Evolutionary conservation across 495 filamentous ascomycete genomes (phyloP).

Genomic region (Talaromyces adpressus): DNA sequence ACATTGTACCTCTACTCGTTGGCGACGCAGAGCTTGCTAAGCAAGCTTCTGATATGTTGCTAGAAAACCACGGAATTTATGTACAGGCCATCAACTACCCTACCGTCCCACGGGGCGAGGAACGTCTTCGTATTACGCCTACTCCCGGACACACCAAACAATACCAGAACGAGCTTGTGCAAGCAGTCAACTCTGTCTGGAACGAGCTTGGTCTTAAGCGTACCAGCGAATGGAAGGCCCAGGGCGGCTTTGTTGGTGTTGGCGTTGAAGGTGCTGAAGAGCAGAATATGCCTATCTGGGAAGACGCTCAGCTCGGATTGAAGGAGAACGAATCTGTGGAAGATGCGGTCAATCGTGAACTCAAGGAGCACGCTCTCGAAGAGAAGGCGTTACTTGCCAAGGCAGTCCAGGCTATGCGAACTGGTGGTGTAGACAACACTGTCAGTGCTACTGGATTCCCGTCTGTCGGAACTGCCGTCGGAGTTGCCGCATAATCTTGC

Average conservation of each 20-base stretch:
- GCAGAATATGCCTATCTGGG: constrained; percentile 70
- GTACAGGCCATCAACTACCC: constrained; percentile 99
- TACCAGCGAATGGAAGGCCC: constrained; percentile 79
- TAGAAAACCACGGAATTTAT: constrained; percentile 86
- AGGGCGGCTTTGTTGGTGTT: constrained; percentile 91
- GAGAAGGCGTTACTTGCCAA: constrained; percentile 12
- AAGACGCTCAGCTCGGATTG: constrained; percentile 75
- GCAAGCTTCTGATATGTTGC: constrained; percentile 77
- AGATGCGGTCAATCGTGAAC: constrained; percentile 31
- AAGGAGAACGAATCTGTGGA: constrained; percentile 34
- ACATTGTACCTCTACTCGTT: constrained; percentile 91
- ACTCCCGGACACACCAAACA: constrained; percentile 84
- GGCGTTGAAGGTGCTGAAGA: constrained; percentile 57
- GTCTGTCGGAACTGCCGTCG: constrained; percentile 12
- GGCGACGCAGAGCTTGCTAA: constrained; percentile 93
- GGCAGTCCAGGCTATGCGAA: constrained; percentile 20
- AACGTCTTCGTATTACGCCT: constrained; percentile 89
- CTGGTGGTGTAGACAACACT: constrained; percentile 19
- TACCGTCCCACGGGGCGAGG: constrained; percentile 92
- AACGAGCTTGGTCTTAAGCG: constrained; percentile 80
- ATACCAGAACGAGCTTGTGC: constrained; percentile 77
- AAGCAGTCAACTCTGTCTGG: constrained; percentile 84
- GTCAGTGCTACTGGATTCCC: constrained; percentile 13
- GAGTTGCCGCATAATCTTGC: constrained; percentile 26
- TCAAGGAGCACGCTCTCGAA: constrained; percentile 12